Evolutionary conservation across 1,284 basidiomycete genomes (phyloP), one percentile per base, ranked within the genome.

Genomic region (Cutaneotrichosporon dermatis): DNA sequence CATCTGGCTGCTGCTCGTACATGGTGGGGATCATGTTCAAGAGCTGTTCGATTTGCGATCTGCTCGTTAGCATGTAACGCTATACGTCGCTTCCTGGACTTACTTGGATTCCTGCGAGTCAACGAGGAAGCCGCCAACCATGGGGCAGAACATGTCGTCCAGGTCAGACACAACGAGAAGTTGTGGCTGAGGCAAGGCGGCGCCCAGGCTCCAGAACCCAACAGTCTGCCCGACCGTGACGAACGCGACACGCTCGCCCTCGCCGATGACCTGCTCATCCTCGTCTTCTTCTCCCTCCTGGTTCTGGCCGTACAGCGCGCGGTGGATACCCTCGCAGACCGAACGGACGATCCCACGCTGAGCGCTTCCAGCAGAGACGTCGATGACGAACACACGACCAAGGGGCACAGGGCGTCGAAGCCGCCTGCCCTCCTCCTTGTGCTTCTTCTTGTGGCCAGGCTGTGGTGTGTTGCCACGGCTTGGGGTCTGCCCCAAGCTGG

Each of bases 171-270:
- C 85, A 44, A 99, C 85, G 44, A 95, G 81, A 83, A 96, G 89
- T 54, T 85, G 83, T 1, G 87, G 84, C 62, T 82, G 79, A 61
- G 85, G 82, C 40, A 81, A 74, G 58, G 75, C 76, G 72, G 86
- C 89, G 72, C 88, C 86, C 60, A 99, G 80, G 72, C 95, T 88
- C 78, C 92, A 93, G 74, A 97, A 96, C 68, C 97, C 91, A 16
- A 99, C 79, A 2, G 85, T 82, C 50, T 82, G 79, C 72, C 96
- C 92, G 70, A 89, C 96, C 0, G 93, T 92, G 45, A 98, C 68
- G 66, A 99, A 87, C 2, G 86, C 88, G n/a, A 95, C 74, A 61
- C 75, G 74, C 44, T 79, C 76, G 6, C 76, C 77, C 40, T 65
- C 59, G 3, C 66, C 69, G 33, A 74, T 79, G 73, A 73, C 82